These are phyloP conservation scores for Cymbidium sinense DNA, from an alignment of 106 monocot species.

Conservation along the genomic window DNA sequence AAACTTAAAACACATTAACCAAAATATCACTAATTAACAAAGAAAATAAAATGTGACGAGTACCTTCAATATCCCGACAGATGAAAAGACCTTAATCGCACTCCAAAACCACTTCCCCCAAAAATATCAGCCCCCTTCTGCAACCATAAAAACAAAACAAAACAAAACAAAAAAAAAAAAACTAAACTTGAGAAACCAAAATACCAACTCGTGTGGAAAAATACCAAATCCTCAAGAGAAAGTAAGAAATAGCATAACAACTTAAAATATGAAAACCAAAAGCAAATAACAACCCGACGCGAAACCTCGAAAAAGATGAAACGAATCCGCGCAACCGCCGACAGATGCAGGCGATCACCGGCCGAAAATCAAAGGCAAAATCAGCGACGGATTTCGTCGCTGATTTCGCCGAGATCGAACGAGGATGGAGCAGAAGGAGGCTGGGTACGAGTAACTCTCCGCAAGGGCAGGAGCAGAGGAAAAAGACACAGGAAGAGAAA, in stretches of 20 bases:
- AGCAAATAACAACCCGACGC: not conserved
- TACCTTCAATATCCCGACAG: not conserved
- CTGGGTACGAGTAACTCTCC: not conserved
- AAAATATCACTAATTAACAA: not conserved
- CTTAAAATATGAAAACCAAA: not conserved
- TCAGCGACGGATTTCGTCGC: not conserved
- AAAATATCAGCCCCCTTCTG: slow-evolving; percentile 3
- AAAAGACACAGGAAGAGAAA: not conserved
- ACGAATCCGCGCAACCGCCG: not conserved
- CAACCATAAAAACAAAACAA: not conserved
- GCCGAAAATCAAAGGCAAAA: not conserved
- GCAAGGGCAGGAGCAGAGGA: not conserved
- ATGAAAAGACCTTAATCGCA: not conserved
- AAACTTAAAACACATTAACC: not conserved
- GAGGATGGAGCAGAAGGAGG: not conserved
- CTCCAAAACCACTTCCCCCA: not conserved
- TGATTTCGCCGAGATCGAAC: not conserved
- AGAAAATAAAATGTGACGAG: not conserved
- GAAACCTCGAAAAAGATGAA: not conserved
- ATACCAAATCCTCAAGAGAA: not conserved
- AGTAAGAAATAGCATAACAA: not conserved
- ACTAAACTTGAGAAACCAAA: not conserved
- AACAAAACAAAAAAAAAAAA: not conserved
- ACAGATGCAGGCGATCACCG: not conserved
- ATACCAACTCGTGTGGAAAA: not conserved